Evolutionary conservation across 257 asterid species (phyloP).

Genomic region (Marsdenia floribunda): DNA sequence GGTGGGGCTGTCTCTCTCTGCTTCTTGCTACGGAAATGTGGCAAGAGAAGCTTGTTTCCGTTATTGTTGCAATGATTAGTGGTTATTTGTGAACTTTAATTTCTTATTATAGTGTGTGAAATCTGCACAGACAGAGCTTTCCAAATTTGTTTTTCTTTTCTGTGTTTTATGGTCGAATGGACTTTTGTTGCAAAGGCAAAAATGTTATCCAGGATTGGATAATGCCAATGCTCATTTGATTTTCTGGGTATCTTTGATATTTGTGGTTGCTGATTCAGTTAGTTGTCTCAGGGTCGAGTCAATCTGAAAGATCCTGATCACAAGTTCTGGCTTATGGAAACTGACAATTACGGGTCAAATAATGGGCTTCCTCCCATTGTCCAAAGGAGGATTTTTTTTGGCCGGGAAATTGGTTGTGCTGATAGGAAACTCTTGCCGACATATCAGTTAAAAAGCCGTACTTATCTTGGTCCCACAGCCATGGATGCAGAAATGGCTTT

Average conservation of each 20-base stretch:
- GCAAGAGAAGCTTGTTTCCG: not conserved
- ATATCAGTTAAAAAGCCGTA: constrained; percentile 94
- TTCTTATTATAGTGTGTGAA: not conserved
- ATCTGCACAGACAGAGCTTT: not conserved
- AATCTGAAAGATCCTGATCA: constrained; percentile 71
- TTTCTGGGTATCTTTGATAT: not conserved
- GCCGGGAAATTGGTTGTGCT: constrained; percentile 77
- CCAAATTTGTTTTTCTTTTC: not conserved
- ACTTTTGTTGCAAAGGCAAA: not conserved
- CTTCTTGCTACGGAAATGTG: not conserved
- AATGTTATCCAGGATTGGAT: constrained; percentile 2
- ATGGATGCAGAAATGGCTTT: constrained; percentile 99
- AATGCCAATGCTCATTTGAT: too few relatives aligned
- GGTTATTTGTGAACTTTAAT: not conserved
- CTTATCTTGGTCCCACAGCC: constrained; percentile 97
- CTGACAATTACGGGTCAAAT: constrained; percentile 57
- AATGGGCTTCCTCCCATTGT: constrained; percentile 89
- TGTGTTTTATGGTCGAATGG: not conserved
- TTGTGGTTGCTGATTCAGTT: constrained; percentile 9
- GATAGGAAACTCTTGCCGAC: constrained; percentile 90
- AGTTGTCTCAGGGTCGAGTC: constrained; percentile 65
- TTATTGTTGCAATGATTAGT: not conserved
- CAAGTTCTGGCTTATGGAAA: constrained; percentile 77
- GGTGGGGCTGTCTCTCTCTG: not conserved
- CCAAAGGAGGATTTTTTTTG: constrained; percentile 69